These are phyloP conservation scores for Pelargonium australe DNA, from an alignment of 441 rosid species.

Conservation along the genomic window DNA sequence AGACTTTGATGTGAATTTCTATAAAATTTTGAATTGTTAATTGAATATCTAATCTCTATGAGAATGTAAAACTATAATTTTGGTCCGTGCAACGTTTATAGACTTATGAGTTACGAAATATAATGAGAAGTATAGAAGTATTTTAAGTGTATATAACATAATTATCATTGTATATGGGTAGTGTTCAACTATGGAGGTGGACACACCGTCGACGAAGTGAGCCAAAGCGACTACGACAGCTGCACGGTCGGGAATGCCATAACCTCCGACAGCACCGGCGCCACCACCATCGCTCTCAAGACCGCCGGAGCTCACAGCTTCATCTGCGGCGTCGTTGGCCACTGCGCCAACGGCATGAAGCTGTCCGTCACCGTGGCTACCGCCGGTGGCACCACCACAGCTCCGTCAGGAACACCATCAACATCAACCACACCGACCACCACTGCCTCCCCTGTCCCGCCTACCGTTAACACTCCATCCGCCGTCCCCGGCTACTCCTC, in stretches of 20 bases:
- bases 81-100: too few relatives aligned
- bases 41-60: too few relatives aligned
- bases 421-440: background rate
- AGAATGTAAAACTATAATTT: too few relatives aligned
- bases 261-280: background rate
- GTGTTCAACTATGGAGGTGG: background rate
- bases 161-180: too few relatives aligned
- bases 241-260: background rate
- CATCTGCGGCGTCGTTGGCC: background rate
- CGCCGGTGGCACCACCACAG: background rate
- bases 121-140: too few relatives aligned
- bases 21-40: too few relatives aligned
- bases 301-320: background rate
- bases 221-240: background rate
- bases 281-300: background rate
- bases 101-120: too few relatives aligned
- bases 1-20: too few relatives aligned
- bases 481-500: background rate
- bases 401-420: background rate
- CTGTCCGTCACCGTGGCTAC: background rate
- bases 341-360: background rate
- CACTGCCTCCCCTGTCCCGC: background rate
- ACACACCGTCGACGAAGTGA: background rate
- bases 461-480: background rate
- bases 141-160: too few relatives aligned